Base-by-base conservation (phyloP, 192 early-diverging fungal genomes). In the Helicostylum pulchrum region DNA sequence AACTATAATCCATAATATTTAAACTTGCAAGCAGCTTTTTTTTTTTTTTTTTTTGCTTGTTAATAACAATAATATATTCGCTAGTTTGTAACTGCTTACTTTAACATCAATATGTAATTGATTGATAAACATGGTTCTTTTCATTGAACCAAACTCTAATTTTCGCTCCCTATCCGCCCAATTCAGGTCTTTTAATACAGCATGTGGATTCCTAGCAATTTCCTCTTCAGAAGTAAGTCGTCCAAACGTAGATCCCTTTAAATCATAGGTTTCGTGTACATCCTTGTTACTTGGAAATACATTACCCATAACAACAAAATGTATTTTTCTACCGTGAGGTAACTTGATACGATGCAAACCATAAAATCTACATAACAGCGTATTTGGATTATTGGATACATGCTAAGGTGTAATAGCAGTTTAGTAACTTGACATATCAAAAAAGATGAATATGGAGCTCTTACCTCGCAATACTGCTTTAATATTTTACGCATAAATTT, bases 221-320 rank as follows among this genome's bases (percentile, higher is more conserved):
- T 91, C 92, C 53, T 90, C 88, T 53, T 90, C 86, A 48, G 83
- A 83, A 64, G 89, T 88, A 45, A 84, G 79, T 51, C 97, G 85
- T 2, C 96, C 96, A 49, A 94, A 78, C 12, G 88, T 89, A 0
- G 95, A 98, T 7, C 97, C 91, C 77, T 99, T 99, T 48, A 99
- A 78, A 73, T 99, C 97, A 67, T 91, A 99, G 46, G 86, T 91
- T 68, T 93, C 90, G 66, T 98, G 95, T 32, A 99, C 94, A 79
- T 99, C 94, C 73, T 92, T 88, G 82, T 96, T 95, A 9, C 94
- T 84, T 15, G 97, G 96, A 68, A 98, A 95, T 10, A 99, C 90
- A 73, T 99, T 99, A 61, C 90, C 93, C 97, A 99, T 99, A 17
- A 99, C 95, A 8, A 99, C 93, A 80, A 99, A 99, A 78, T 98